Evolutionary conservation across 345 rosid species (phyloP).

Genomic region (Syzygium aromaticum): DNA sequence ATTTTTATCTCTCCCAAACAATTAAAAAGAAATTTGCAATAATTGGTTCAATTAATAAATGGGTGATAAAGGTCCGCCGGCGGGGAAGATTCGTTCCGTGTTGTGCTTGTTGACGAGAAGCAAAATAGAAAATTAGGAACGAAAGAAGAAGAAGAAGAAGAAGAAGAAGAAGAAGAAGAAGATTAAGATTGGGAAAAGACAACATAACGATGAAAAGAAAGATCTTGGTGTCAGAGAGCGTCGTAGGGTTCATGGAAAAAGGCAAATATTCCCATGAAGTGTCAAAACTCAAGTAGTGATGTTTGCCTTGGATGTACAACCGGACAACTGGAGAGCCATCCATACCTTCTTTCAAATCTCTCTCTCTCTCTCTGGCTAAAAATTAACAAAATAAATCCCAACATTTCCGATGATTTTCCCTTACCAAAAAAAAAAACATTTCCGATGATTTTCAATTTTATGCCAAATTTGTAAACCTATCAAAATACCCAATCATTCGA

Average conservation of each 20-base stretch:
- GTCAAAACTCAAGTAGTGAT: background rate
- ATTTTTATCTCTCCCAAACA: background rate
- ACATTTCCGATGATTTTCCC: background rate
- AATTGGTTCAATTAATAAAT: background rate
- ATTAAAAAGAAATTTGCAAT: background rate
- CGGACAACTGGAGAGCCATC: background rate
- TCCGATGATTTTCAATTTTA: background rate
- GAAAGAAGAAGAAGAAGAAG: background rate
- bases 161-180: accelerated
- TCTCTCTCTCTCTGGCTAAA: background rate
- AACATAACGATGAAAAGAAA: background rate
- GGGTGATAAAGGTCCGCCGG: background rate
- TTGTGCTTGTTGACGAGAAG: background rate
- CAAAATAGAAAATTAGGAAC: background rate
- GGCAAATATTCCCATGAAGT: background rate
- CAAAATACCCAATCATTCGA: background rate
- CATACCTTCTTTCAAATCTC: background rate
- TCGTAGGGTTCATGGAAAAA: background rate
- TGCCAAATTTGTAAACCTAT: background rate
- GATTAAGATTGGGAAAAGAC: background rate
- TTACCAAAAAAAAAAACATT: too few relatives aligned
- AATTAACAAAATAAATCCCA: too few relatives aligned
- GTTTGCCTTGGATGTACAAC: background rate
- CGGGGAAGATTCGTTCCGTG: background rate
- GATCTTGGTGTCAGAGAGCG: background rate